Evolutionary conservation across 345 rosid genomes (phyloP).

Genomic region (Eucalyptus marginata): DNA sequence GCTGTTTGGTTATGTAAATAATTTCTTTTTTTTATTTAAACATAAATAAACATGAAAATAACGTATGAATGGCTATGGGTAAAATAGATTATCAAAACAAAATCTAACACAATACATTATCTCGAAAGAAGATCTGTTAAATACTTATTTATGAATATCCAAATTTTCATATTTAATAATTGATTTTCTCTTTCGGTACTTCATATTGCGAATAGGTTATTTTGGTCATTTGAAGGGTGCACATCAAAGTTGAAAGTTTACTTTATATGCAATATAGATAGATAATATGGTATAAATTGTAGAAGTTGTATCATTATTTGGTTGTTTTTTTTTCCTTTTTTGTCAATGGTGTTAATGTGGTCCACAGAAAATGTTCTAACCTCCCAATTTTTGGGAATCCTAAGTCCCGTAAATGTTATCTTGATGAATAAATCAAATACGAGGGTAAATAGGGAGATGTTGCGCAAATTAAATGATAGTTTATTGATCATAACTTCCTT

Average conservation of each 20-base stretch:
- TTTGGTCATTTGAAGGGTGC: neutral
- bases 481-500: neutral
- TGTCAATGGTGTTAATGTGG: neutral
- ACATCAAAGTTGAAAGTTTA: neutral
- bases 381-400: neutral
- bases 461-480: neutral
- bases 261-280: neutral
- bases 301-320: neutral
- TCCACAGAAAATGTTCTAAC: neutral
- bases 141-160: neutral
- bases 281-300: neutral
- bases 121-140: neutral
- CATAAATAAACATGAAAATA: neutral
- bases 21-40: neutral
- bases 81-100: neutral
- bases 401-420: neutral
- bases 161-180: neutral
- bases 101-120: neutral
- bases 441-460: neutral
- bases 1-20: neutral
- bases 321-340: too few relatives aligned
- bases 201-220: neutral
- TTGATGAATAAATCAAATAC: neutral
- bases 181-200: neutral
- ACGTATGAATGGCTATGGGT: neutral